phyloP scores from a whole-genome alignment of 805 yeast genomes.

The Debaryomyces maramus region DNA sequence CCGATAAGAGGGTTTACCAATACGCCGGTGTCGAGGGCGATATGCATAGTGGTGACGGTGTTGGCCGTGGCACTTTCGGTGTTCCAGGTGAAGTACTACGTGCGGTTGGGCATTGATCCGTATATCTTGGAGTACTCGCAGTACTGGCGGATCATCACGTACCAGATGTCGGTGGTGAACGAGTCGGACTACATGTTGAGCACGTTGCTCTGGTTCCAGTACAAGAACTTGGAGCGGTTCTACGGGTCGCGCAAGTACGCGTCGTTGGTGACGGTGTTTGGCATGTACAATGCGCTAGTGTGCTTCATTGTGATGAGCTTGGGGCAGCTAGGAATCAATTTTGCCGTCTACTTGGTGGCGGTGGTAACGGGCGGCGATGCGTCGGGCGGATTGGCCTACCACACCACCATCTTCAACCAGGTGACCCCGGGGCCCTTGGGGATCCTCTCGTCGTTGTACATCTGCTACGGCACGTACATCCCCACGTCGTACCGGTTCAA shows the following conservation, averaged over 20 bases:
- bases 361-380: constrained; percentile 12
- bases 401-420: constrained; percentile 32
- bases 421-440: constrained; percentile 43
- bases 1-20: constrained; percentile 43
- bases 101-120: constrained; percentile 50
- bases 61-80: constrained; percentile 45
- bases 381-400: constrained; percentile 13
- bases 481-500: constrained; percentile 37
- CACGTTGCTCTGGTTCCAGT: constrained; percentile 48
- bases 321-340: constrained; percentile 34
- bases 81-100: constrained; percentile 43
- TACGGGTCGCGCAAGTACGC: constrained; percentile 57
- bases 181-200: constrained; percentile 57
- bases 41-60: constrained; percentile 35
- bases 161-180: constrained; percentile 55
- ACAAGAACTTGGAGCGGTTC: constrained; percentile 56
- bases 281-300: constrained; percentile 47
- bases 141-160: constrained; percentile 53
- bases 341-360: constrained; percentile 10
- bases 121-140: constrained; percentile 55
- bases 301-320: constrained; percentile 40
- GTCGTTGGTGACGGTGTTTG: constrained; percentile 44
- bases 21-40: constrained; percentile 43
- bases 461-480: constrained; percentile 36
- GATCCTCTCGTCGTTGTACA: constrained; percentile 37